These are phyloP conservation scores for Whalleya microplaca DNA, from an alignment of 2,329 filamentous ascomycete species.

Conservation along the genomic window DNA sequence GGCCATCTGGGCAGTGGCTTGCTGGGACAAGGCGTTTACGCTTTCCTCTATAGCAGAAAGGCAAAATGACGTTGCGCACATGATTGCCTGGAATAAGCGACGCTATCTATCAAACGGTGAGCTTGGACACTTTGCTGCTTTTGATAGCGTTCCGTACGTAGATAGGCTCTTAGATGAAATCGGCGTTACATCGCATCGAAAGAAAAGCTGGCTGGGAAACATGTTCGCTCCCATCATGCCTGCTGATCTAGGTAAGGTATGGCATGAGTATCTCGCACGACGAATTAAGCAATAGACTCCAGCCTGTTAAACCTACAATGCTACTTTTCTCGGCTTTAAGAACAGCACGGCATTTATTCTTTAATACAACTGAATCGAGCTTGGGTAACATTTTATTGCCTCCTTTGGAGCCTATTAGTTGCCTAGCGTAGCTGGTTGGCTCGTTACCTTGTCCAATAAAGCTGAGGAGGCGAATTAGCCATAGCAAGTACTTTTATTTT, in stretches of 20 bases:
- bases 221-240: slow-evolving; percentile 31
- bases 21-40: slow-evolving; percentile 28
- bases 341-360: too few relatives aligned
- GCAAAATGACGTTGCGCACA: slow-evolving; percentile 28
- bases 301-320: slow-evolving; percentile 3
- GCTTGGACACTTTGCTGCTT: slow-evolving; percentile 31
- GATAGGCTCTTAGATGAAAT: slow-evolving; percentile 34
- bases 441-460: too few relatives aligned
- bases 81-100: slow-evolving; percentile 31
- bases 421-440: too few relatives aligned
- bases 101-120: slow-evolving; percentile 34
- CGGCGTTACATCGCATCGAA: slow-evolving; percentile 29
- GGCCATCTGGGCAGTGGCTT: slow-evolving; percentile 33
- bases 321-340: neutral
- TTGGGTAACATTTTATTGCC: too few relatives aligned
- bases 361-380: too few relatives aligned
- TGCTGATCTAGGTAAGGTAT: slow-evolving; percentile 27
- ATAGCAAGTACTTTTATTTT: too few relatives aligned
- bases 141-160: slow-evolving; percentile 33
- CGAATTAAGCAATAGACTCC: slow-evolving; percentile 3
- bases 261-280: slow-evolving; percentile 26
- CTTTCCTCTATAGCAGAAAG: slow-evolving; percentile 24
- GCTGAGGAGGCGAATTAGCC: too few relatives aligned
- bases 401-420: too few relatives aligned
- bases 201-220: slow-evolving; percentile 33